phyloP scores from a whole-genome alignment of 139 green algal genomes.

The Closterium sp. region DNA sequence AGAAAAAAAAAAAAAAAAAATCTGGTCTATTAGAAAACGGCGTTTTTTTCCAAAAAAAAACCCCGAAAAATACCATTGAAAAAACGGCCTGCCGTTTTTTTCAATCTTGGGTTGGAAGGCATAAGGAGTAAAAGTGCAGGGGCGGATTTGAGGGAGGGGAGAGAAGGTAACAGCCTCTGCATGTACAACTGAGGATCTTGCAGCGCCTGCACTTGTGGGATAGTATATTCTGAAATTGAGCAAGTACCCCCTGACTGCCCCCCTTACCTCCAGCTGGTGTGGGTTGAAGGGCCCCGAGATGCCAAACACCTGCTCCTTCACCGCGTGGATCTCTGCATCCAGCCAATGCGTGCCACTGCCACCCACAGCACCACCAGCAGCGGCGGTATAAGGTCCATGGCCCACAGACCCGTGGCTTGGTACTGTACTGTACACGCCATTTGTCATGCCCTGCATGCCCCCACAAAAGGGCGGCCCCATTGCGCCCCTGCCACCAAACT shows the following conservation, averaged over 20 bases:
- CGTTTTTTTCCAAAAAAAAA: too few species aligned
- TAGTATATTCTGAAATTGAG: too few species aligned
- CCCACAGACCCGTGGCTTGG: neutral
- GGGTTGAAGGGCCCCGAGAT: neutral
- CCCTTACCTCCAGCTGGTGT: neutral
- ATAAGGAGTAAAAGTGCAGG: too few species aligned
- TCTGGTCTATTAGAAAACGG: too few species aligned
- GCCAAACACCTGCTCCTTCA: neutral
- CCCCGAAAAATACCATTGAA: too few species aligned
- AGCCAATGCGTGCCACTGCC: neutral
- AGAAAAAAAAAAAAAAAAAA: too few species aligned
- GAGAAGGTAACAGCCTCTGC: too few species aligned
- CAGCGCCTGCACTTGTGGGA: neutral
- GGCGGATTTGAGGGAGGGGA: too few species aligned
- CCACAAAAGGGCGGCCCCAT: neutral
- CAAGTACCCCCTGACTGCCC: neutral
- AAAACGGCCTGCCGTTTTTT: too few species aligned
- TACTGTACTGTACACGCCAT: neutral
- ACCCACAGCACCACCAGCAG: neutral
- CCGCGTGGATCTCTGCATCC: neutral
- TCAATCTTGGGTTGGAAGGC: too few species aligned
- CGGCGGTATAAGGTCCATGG: neutral
- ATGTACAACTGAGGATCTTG: neutral
- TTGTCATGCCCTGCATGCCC: neutral
- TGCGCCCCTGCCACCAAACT: neutral